Evolutionary conservation across 768 basidiomycete species (phyloP), one percentile per base, ranked within the genome.

Genomic region (Agaricus blazei): DNA sequence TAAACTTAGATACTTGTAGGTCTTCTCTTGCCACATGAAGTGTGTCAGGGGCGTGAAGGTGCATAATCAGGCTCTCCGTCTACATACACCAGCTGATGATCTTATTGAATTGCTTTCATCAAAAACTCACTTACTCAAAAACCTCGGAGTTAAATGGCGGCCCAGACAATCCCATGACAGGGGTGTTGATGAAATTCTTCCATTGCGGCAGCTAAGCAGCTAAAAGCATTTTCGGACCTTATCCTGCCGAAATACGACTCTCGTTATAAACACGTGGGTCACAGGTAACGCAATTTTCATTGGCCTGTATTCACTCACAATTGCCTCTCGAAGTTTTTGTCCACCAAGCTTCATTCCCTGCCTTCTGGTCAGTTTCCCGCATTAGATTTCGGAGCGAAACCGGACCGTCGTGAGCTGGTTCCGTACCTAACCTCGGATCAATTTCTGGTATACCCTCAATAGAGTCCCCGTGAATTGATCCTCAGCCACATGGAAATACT

Each of bases 351-450:
- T 19, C 19, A 19, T 19, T 19, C 19, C 19, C 19, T 19, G 19
- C 19, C 19, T 19, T 19, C 19, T 19, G 34, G 34, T 34, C 7
- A 34, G 34, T 11, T 34, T 34, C 12, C 40, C 40, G 7, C 40
- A 48, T 8, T 40, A n/a, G 29, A 12, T 31, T 55, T 37, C 28
- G 34, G 29, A 11, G 46, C 54, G 54, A 55, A 40, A 37, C 48
- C 48, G 54, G 38, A 48, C 54, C 54, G 36, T 9, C 41, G 15
- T 15, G 19, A 3, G 28, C 9, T 26, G 6, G 19, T 48, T 19
- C 5, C 12, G 15, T 3, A 12, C 19, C 42, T 31, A 54, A 55
- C 37, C 37, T 55, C 54, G 54, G 54, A 55, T 55, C 28, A 48
- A 55, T 31, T 15, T 48, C 47, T 55, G 54, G 3, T 48, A 41